phyloP scores from a whole-genome alignment of 148 eudicot genomes.

The Heliamphora exappendiculata region DNA sequence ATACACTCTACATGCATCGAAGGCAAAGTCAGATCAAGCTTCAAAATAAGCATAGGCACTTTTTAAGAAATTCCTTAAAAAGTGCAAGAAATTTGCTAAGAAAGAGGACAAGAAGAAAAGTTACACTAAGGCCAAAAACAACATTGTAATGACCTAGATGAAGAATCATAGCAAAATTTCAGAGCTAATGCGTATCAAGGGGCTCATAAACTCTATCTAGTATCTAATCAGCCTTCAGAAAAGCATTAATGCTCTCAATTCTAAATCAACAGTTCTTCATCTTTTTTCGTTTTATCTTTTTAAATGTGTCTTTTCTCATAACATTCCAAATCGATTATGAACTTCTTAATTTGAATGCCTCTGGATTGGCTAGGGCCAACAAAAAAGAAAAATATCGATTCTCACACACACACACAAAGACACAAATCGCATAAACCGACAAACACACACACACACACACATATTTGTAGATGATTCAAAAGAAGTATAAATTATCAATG shows the following conservation, averaged over 20 bases:
- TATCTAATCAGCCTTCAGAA: constrained; percentile 10
- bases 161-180: too few species aligned
- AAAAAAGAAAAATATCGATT: too few species aligned
- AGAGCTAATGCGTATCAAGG: neutral
- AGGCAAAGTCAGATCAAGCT: too few species aligned
- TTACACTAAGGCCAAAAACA: neutral
- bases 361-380: neutral
- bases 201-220: neutral
- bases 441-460: too few species aligned
- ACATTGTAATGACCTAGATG: neutral
- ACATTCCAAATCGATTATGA: neutral
- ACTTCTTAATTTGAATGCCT: neutral
- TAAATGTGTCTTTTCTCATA: neutral
- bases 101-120: too few species aligned
- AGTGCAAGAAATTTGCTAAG: too few species aligned
- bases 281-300: neutral
- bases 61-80: neutral
- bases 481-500: too few species aligned
- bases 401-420: too few species aligned
- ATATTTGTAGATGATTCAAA: too few species aligned
- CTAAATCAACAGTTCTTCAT: neutral
- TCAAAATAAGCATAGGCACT: too few species aligned
- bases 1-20: neutral
- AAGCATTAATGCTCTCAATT: neutral
- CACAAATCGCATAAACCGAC: too few species aligned